phyloP scores from a whole-genome alignment of 2,329 filamentous ascomycete species.

The Aaosphaeria arxii region DNA sequence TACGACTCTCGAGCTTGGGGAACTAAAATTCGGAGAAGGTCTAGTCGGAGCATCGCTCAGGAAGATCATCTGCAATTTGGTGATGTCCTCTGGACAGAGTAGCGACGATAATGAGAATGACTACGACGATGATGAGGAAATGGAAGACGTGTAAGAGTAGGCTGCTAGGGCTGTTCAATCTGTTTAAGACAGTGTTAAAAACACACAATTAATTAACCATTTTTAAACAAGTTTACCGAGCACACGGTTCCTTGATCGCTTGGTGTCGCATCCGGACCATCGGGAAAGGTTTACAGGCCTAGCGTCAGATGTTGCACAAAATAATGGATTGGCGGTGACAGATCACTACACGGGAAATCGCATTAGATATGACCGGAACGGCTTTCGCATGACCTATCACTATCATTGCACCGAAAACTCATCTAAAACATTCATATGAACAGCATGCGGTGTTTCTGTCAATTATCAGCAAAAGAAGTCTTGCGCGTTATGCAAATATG shows the following conservation, averaged over 20 bases:
- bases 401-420: background rate
- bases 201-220: too few relatives aligned
- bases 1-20: too few relatives aligned
- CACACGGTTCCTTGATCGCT: background rate
- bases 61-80: too few relatives aligned
- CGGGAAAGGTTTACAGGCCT: background rate
- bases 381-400: too few relatives aligned
- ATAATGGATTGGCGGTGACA: background rate
- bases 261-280: background rate
- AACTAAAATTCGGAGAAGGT: too few relatives aligned
- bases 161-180: background rate
- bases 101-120: too few relatives aligned
- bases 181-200: too few relatives aligned
- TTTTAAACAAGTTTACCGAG: background rate
- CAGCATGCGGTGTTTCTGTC: background rate
- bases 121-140: background rate
- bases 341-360: background rate
- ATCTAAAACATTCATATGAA: background rate
- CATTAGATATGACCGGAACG: too few relatives aligned
- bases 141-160: background rate
- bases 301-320: background rate
- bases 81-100: too few relatives aligned
- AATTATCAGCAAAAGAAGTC: background rate
- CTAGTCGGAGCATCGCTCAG: too few relatives aligned
- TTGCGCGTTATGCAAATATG: background rate